phyloP scores from a whole-genome alignment of 768 basidiomycete species.

The Lepiota brunneoincarnata region DNA sequence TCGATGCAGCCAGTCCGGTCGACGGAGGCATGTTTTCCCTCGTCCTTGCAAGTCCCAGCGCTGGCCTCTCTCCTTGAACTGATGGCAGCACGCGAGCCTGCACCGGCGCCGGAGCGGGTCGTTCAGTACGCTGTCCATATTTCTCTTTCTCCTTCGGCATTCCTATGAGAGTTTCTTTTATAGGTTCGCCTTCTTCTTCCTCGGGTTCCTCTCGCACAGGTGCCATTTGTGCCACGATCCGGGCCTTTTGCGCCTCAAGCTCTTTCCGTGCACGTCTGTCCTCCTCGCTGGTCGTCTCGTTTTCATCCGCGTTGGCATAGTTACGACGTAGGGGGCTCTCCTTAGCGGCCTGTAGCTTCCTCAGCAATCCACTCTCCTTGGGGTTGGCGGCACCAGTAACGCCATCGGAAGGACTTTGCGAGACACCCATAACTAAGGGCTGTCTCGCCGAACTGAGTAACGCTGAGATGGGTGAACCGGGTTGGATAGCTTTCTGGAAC shows the following conservation, averaged over 20 bases:
- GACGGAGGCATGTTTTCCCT: conserved; percentile 18
- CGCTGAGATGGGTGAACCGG: conserved; percentile 91
- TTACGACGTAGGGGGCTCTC: conserved; percentile 53
- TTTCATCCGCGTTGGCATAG: conserved; percentile 21
- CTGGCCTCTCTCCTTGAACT: conserved; percentile 2
- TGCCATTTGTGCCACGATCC: conserved; percentile 93
- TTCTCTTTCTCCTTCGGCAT: conserved; percentile 17
- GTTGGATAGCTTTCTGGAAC: conserved; percentile 94
- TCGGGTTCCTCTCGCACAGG: conserved; percentile 50
- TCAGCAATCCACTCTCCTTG: conserved; percentile 40
- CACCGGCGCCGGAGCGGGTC: neutral
- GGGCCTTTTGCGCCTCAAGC: conserved; percentile 86
- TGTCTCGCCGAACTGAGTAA: conserved; percentile 86
- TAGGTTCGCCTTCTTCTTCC: conserved; percentile 27
- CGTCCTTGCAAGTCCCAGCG: neutral
- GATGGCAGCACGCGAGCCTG: neutral
- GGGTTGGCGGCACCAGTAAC: conserved; percentile 15
- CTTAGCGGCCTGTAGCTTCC: conserved; percentile 58
- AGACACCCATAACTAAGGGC: conserved; percentile 70
- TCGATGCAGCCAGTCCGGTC: neutral
- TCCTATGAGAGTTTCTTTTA: conserved; percentile 22
- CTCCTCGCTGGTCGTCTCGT: conserved; percentile 30
- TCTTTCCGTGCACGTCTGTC: conserved; percentile 56
- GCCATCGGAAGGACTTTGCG: conserved; percentile 17
- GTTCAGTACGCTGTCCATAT: conserved; percentile 19